Percentiles rank a stretch among this genome's conserved stretches.
These are phyloP conservation scores for Botrytis deweyae DNA, from an alignment of 2,329 filamentous ascomycete species.

Conservation along the genomic window DNA sequence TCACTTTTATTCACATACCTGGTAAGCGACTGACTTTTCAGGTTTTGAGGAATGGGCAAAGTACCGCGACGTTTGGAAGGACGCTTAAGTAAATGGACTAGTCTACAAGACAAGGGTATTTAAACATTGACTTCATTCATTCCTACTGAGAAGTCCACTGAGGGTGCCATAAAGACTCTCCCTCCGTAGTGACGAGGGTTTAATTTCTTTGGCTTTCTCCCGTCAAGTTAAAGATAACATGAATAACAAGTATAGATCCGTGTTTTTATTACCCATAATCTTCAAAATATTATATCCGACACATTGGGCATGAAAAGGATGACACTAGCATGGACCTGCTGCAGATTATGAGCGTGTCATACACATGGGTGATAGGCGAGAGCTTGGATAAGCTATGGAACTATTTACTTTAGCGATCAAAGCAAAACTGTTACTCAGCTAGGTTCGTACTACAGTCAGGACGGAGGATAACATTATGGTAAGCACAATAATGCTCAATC, in stretches of 20 bases:
- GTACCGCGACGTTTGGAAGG: constrained; percentile 56
- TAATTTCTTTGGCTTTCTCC: background rate
- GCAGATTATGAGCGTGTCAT: constrained; percentile 1
- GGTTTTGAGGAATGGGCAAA: constrained; percentile 59
- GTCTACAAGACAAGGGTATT: background rate
- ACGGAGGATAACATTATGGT: background rate
- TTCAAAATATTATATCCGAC: constrained; percentile 8
- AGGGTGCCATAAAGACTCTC: constrained; percentile 1
- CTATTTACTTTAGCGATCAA: background rate
- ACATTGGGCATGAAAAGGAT: constrained; percentile 7
- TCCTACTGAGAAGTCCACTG: background rate
- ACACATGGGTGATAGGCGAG: constrained; percentile 7
- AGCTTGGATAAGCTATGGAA: constrained; percentile 6
- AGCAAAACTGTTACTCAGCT: background rate
- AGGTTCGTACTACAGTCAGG: background rate
- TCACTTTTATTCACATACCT: background rate
- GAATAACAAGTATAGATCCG: constrained; percentile 1
- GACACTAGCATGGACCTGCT: constrained; percentile 7
- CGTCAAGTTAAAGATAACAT: background rate
- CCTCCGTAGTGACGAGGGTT: constrained; percentile 5
- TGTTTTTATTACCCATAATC: constrained; percentile 5
- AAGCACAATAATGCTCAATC: background rate
- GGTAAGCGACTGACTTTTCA: constrained; percentile 33
- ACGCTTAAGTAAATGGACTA: constrained; percentile 28
- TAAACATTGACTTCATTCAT: constrained; percentile 3